These are phyloP conservation scores for Emmonsiellopsis sp. DNA, from an alignment of 2,329 filamentous ascomycete species.

Conservation along the genomic window DNA sequence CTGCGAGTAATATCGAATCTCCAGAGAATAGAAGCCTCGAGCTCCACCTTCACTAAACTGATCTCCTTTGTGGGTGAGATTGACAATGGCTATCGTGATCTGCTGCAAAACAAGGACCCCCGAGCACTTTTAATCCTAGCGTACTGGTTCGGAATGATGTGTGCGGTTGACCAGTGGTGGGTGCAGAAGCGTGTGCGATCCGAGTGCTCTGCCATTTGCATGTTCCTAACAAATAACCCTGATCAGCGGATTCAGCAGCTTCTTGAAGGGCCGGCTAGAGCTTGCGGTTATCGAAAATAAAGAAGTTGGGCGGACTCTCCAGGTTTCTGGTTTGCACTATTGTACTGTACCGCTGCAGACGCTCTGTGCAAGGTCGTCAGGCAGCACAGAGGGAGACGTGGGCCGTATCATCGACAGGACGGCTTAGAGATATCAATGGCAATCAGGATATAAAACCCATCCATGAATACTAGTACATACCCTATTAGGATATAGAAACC, in stretches of 20 bases:
- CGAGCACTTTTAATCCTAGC: conserved; percentile 21
- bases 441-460: too few relatives aligned
- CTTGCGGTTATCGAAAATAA: conserved; percentile 18
- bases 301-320: too few relatives aligned
- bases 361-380: too few relatives aligned
- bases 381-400: too few relatives aligned
- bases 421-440: too few relatives aligned
- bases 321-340: too few relatives aligned
- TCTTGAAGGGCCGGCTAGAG: conserved; percentile 17
- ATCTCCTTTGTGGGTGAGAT: conserved; percentile 21
- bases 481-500: too few relatives aligned
- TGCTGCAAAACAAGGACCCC: conserved; percentile 18
- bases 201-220: conserved; percentile 25
- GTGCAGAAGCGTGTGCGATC: conserved; percentile 18
- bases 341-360: background rate
- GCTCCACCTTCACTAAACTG: conserved; percentile 15
- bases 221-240: conserved; percentile 18
- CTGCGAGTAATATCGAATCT: conserved; percentile 14
- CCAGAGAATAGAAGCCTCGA: conserved; percentile 13
- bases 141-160: conserved; percentile 26
- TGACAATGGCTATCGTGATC: conserved; percentile 17
- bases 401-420: too few relatives aligned
- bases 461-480: too few relatives aligned
- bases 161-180: conserved; percentile 21
- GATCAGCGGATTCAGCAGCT: conserved; percentile 16